Evolutionary conservation across 305 asterid genomes (phyloP).

Genomic region (Lippia alba): DNA sequence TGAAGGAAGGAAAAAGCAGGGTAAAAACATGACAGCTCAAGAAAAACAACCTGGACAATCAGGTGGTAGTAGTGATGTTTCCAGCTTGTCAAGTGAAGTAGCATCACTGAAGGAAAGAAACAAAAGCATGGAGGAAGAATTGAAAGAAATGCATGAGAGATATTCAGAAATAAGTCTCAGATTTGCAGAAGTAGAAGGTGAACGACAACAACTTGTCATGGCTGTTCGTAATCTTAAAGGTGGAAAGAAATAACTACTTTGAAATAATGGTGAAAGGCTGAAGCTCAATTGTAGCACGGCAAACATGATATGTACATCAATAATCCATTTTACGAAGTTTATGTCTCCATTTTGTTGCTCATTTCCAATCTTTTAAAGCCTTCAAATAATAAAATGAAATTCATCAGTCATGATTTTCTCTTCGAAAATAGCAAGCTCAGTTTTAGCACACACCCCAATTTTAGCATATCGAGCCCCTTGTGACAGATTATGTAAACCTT

Average conservation of each 20-base stretch:
- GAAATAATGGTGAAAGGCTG: slow-evolving; percentile 28
- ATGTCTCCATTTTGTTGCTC: slow-evolving; percentile 31
- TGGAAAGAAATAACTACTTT: slow-evolving; percentile 72
- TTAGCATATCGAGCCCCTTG: slow-evolving; percentile 13
- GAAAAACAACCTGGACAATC: slow-evolving; percentile 36
- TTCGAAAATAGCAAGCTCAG: slow-evolving; percentile 23
- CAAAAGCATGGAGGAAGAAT: slow-evolving; percentile 71
- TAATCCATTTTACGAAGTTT: slow-evolving; percentile 30
- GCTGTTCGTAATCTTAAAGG: slow-evolving; percentile 74
- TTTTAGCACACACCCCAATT: background rate
- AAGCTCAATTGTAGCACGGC: slow-evolving; percentile 27
- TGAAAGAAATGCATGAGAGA: slow-evolving; percentile 88
- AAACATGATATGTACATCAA: slow-evolving; percentile 43
- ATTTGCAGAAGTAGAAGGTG: slow-evolving; percentile 99
- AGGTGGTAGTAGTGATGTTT: slow-evolving; percentile 41
- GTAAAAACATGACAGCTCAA: slow-evolving; percentile 20
- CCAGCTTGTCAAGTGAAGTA: slow-evolving; percentile 61
- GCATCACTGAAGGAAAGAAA: slow-evolving; percentile 69
- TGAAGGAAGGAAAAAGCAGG: slow-evolving; percentile 36
- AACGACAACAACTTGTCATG: slow-evolving; percentile 96
- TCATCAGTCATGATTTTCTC: slow-evolving; percentile 26
- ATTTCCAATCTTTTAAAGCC: slow-evolving; percentile 31
- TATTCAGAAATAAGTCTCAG: slow-evolving; percentile 94
- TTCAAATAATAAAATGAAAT: slow-evolving; percentile 31
- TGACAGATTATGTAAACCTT: slow-evolving; percentile 13